Evolutionary conservation across 768 basidiomycete genomes (phyloP), one percentile per base, ranked within the genome.

Genomic region (Lactifluus volemus): DNA sequence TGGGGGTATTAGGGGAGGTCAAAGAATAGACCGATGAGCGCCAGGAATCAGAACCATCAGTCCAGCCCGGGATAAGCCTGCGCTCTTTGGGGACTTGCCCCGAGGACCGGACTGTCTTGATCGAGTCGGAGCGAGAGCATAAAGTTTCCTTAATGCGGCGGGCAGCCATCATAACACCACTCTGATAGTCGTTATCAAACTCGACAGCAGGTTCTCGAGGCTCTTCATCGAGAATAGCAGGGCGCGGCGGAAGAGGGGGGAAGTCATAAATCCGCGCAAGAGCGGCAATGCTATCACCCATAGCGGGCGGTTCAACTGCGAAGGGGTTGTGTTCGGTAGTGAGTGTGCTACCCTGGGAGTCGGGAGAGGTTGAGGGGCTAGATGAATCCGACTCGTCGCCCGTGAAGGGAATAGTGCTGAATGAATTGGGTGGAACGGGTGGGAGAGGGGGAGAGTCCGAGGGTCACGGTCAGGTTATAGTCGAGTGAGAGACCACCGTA

Each of bases 131-230:
- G 25, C 75, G 74, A 0, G 77, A 68, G 60, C 78, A 77, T 30
- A 80, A 70, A 25, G 73, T 74, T 15, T 79, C 75, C 45, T 76
- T 73, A 68, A 88, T 81, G 62, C 80, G 80, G 42, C 77, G 78
- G 34, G 77, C 79, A 3, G 84, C 81, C 85, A 88, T 87, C 79
- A 88, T 86, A 72, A 86, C 74, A 41, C 86, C 86, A 42, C 77
- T 76, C 64, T 74, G 76, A 68, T 79, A 86, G 44, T 81, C 76
- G 25, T 75, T 73, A 49, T 55, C 59, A 25, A 58, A 58, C 63
- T 64, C 61, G 34, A 63, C 53, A 36, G 51, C 50, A 32, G 66
- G 19, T 32, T 62, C 55, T 52, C 62, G 53, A 36, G 60, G 44
- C 55, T 75, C 62, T 63, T 74, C 44, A 47, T 70, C 70, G 58